Percentiles rank a stretch among this genome's conserved stretches.
Evolutionary conservation across 768 basidiomycete species (phyloP).

Genomic region (Xerocomus brunneocitrinus): DNA sequence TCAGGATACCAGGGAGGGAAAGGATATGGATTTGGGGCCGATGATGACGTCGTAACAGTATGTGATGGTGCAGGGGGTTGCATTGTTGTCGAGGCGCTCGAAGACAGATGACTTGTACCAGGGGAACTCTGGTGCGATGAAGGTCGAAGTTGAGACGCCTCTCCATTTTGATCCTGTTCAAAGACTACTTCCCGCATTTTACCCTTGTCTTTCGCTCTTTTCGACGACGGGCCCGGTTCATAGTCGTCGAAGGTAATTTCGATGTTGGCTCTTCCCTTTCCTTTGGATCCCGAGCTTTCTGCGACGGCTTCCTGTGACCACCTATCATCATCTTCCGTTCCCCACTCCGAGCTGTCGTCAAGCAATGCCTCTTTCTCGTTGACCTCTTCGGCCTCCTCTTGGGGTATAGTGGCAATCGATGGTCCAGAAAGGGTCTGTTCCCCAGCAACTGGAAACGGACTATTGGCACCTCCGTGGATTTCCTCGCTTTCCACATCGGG

Average conservation of each 20-base stretch:
- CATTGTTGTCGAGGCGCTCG: conserved; percentile 1
- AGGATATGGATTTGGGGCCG: conserved; percentile 55
- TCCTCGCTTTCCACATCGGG: conserved; percentile 1
- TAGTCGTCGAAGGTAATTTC: conserved; percentile 13
- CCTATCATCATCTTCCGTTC: conserved; percentile 19
- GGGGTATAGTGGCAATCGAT: not conserved
- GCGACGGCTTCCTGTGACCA: conserved; percentile 18
- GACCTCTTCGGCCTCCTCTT: not conserved
- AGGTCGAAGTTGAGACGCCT: conserved; percentile 5
- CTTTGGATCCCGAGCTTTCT: conserved; percentile 21
- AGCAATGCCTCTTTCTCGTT: not conserved
- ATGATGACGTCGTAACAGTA: not conserved
- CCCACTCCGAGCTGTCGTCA: conserved; percentile 10
- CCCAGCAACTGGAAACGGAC: not conserved
- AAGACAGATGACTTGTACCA: conserved; percentile 3
- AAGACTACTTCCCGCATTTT: conserved; percentile 16
- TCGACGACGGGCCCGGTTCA: conserved; percentile 8
- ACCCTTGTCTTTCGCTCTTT: conserved; percentile 17
- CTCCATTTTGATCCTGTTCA: conserved; percentile 10
- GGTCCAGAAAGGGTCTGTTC: conserved; percentile 4
- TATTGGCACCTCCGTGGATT: not conserved
- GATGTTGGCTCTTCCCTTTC: conserved; percentile 21
- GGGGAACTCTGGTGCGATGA: conserved; percentile 11
- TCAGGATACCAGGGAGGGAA: conserved; percentile 69
- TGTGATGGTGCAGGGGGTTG: conserved; percentile 1